Conservation (phyloP, 495 filamentous ascomycete genomes). For the Daldinia loculata region DNA sequence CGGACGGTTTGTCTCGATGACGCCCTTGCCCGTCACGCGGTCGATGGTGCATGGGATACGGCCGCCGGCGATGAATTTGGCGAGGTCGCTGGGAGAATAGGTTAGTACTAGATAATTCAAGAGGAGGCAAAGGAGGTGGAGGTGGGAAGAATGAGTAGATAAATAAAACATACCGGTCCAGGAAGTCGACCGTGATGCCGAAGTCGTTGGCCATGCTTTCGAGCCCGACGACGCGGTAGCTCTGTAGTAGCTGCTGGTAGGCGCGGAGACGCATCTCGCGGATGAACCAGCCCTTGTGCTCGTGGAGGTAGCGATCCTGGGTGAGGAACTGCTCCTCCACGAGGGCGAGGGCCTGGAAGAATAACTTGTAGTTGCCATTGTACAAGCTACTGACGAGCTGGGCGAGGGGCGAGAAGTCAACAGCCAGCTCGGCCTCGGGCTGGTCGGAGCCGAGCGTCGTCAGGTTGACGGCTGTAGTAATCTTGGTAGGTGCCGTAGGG, state of each 20-base stretch:
- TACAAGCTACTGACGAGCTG: conserved; percentile 90
- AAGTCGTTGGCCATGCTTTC: conserved; percentile 96
- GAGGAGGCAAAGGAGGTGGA: background rate
- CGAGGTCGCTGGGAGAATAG: conserved; percentile 73
- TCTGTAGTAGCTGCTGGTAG: conserved; percentile 96
- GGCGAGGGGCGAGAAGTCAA: conserved; percentile 83
- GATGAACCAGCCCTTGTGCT: conserved; percentile 95
- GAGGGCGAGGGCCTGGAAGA: conserved; percentile 88
- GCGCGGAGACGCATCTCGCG: conserved; percentile 96
- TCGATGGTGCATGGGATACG: conserved; percentile 96
- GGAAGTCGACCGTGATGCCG: conserved; percentile 92
- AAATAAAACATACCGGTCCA: conserved; percentile 76
- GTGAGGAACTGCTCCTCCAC: conserved; percentile 94
- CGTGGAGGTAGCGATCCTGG: conserved; percentile 91
- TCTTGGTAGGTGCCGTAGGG: conserved; percentile 62
- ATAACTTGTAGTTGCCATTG: conserved; percentile 88
- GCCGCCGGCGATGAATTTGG: conserved; percentile 95
- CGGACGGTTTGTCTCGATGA: conserved; percentile 96
- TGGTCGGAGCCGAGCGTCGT: conserved; percentile 76
- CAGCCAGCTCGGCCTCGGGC: conserved; percentile 77
- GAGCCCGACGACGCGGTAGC: conserved; percentile 94
- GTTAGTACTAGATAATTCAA: background rate
- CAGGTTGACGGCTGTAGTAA: conserved; percentile 79
- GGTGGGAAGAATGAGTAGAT: background rate
- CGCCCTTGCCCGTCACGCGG: conserved; percentile 83